Conservation (phyloP, 2,329 filamentous ascomycete genomes). For the Diaporthe nobilis region DNA sequence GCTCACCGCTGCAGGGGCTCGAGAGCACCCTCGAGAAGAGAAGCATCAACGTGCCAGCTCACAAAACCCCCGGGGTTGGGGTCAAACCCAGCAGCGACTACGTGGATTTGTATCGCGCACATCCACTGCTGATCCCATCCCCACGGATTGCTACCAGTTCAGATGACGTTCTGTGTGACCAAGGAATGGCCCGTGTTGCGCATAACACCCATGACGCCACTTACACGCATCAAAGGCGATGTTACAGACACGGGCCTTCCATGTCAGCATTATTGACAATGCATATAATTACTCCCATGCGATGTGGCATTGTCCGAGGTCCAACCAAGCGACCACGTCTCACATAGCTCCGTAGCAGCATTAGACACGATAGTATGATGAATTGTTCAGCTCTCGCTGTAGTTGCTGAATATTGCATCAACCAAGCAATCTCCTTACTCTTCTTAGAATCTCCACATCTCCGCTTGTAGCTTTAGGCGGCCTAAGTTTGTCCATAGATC, state of each 20-base stretch:
- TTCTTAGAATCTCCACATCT: not conserved
- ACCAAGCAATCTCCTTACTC: not conserved
- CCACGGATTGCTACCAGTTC: not conserved
- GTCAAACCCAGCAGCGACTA: not conserved
- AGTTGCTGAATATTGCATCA: not conserved
- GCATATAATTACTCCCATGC: not conserved
- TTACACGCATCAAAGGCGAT: not conserved
- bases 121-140: not conserved
- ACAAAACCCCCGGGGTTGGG: not conserved
- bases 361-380: not conserved
- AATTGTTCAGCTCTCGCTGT: not conserved
- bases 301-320: not conserved
- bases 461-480: not conserved
- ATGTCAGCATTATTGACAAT: not conserved
- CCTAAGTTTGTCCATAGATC: not conserved
- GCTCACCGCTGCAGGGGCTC: not conserved
- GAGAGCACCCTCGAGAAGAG: not conserved
- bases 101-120: not conserved
- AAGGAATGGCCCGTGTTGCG: conserved; percentile 8
- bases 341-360: not conserved
- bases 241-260: not conserved
- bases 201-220: not conserved
- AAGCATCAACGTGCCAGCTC: conserved; percentile 16
- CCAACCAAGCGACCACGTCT: not conserved
- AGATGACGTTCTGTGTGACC: not conserved